Base-by-base conservation (phyloP, 768 basidiomycete species). In the Macrolepiota fuliginosa region DNA sequence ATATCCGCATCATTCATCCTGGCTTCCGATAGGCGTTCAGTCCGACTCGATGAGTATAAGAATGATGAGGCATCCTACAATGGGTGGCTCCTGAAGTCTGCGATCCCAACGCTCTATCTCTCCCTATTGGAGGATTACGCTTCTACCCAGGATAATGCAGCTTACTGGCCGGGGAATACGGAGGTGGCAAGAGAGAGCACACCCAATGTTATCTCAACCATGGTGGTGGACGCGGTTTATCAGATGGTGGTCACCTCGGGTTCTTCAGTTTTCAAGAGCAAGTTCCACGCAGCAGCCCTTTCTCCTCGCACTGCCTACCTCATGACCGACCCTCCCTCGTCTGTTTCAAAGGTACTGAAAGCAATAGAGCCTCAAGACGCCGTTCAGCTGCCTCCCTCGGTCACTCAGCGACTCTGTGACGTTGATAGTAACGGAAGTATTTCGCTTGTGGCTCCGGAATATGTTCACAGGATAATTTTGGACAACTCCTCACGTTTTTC, bases 1-100 rank as follows among this genome's bases (percentile, higher is more conserved):
- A 66, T 83, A 7, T 76, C 75, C 46, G 81, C 77, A 1, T 76
- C 81, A 0, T 83, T 82, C 62, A 73, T 79, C 42, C 68, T 83
- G 2, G 73, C 82, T 0, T 73, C 79, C 3, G 82, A 84, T 63
- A 68, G 81, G 37, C 66, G 81, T 36, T 71, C 73, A 27, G 75
- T 81, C 42, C 74, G 78, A 9, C 72, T 78, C 52, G 81, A 82
- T 64, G 72, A 70, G 3, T 70, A 70, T 29, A 65, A 65, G 32
- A 70, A 67, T 35, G 54, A 65, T 1, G 78, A 79, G 56, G 72
- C 78, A 2, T 58, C 62, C 10, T 81, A 79, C 62, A 82, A 83
- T 61, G 67, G 63, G 4, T 82, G 81, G 79, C 68, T 83, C 12
- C 69, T 81, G 2, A 63, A 72, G 1, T 61, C 69, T 0, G 56